Percentiles rank a stretch among this genome's conserved stretches.
phyloP scores from a whole-genome alignment of 2,329 filamentous ascomycete genomes.

The Colletotrichum tofieldiae region DNA sequence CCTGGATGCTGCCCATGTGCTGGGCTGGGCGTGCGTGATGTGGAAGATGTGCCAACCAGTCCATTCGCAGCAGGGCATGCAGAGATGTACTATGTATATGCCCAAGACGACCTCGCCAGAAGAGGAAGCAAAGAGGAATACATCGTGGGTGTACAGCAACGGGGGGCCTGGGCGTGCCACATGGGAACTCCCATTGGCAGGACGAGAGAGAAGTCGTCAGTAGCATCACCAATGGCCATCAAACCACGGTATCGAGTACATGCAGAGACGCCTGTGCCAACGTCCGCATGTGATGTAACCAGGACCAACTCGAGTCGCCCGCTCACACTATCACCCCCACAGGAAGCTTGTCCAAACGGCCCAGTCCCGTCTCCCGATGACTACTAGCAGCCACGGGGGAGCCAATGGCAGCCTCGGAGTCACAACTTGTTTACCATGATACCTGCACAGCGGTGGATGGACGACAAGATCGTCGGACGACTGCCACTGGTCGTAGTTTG shows the following conservation, averaged over 20 bases:
- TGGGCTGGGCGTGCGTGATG: slow-evolving; percentile 31
- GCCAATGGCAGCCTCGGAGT: slow-evolving; percentile 30
- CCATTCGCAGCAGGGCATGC: not conserved
- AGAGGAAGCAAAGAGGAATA: not conserved
- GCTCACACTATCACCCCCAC: slow-evolving; percentile 25
- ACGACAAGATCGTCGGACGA: slow-evolving; percentile 33
- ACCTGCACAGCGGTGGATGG: slow-evolving; percentile 37
- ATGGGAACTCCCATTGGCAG: slow-evolving; percentile 1
- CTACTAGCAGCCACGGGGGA: slow-evolving; percentile 33
- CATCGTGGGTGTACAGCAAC: slow-evolving; percentile 5
- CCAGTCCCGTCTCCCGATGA: slow-evolving; percentile 36
- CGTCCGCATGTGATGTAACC: slow-evolving; percentile 29
- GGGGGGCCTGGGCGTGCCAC: not conserved
- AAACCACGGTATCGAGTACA: slow-evolving; percentile 26
- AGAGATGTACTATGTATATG: slow-evolving; percentile 5
- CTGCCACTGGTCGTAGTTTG: slow-evolving; percentile 17
- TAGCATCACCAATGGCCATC: slow-evolving; percentile 10
- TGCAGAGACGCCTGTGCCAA: slow-evolving; percentile 9
- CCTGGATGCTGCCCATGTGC: slow-evolving; percentile 25
- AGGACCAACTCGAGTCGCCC: slow-evolving; percentile 12
- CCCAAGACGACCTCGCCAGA: not conserved
- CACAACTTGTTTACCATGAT: slow-evolving; percentile 28
- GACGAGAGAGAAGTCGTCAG: not conserved
- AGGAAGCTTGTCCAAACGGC: slow-evolving; percentile 41
- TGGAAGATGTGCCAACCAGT: slow-evolving; percentile 21